Conservation (phyloP, 2,329 filamentous ascomycete species). For the Claviceps monticola region DNA sequence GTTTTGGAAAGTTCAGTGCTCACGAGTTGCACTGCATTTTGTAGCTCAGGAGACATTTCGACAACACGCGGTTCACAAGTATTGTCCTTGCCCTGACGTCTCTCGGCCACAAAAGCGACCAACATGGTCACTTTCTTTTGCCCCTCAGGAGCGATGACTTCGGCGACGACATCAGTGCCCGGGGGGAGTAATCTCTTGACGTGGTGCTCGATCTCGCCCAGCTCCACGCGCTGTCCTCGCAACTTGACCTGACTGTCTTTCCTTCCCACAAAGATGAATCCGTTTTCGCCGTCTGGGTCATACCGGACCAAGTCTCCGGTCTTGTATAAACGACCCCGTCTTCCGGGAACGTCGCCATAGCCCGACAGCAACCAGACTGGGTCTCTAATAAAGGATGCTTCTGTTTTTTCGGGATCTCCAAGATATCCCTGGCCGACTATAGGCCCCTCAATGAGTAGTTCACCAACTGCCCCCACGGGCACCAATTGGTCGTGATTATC, state of each 20-base stretch:
- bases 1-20: not conserved
- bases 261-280: constrained; percentile 30
- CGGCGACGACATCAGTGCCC: not conserved
- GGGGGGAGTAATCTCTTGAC: not conserved
- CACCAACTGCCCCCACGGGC: constrained; percentile 20
- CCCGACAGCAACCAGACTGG: constrained; percentile 14
- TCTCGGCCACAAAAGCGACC: constrained; percentile 1
- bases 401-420: constrained; percentile 31
- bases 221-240: constrained; percentile 37
- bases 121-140: not conserved
- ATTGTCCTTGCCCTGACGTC: not conserved
- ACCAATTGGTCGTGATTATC: constrained; percentile 9
- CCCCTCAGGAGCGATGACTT: not conserved
- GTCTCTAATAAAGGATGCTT: constrained; percentile 27
- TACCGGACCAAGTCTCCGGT: constrained; percentile 34
- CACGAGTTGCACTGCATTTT: not conserved
- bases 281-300: constrained; percentile 12
- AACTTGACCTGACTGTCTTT: constrained; percentile 43
- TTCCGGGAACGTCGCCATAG: not conserved
- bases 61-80: not conserved
- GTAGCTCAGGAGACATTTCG: not conserved
- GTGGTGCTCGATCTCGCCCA: constrained; percentile 15
- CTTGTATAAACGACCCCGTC: constrained; percentile 24
- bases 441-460: constrained; percentile 27
- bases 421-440: constrained; percentile 35